Conservation (phyloP, 805 yeast species). For the Spencermartinsiella europaea region DNA sequence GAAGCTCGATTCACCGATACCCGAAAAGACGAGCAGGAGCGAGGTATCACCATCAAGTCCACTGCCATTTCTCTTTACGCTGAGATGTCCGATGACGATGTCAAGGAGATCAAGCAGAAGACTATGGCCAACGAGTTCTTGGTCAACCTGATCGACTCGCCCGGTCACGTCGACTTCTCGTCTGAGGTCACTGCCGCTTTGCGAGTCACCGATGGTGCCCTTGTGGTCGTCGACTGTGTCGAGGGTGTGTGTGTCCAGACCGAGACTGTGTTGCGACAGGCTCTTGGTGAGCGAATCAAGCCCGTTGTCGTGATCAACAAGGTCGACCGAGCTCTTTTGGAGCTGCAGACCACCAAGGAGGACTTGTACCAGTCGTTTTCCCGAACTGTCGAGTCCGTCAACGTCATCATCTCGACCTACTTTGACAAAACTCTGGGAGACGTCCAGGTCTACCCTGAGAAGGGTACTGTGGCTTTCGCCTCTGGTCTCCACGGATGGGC, state of each 20-base stretch:
- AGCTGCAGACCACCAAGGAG: constrained; percentile 98
- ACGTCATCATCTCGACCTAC: constrained; percentile 96
- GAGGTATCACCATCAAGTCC: constrained; percentile 99
- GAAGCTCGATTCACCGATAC: constrained; percentile 99
- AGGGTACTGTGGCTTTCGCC: constrained; percentile 99
- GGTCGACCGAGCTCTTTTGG: constrained; percentile 99
- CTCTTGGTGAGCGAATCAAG: constrained; percentile 98
- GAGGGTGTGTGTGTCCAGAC: constrained; percentile 99
- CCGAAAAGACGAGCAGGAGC: constrained; percentile 99
- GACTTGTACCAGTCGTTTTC: constrained; percentile 97
- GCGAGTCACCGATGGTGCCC: constrained; percentile 99
- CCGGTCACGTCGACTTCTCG: constrained; percentile 99
- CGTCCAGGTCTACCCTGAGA: constrained; percentile 97
- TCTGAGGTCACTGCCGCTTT: constrained; percentile 99
- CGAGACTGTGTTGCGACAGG: constrained; percentile 98
- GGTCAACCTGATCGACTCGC: constrained; percentile 98
- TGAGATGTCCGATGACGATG: constrained; percentile 79
- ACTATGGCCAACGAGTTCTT: constrained; percentile 91
- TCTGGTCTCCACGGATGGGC: constrained; percentile 99
- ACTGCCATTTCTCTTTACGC: constrained; percentile 97
- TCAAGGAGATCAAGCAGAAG: constrained; percentile 83
- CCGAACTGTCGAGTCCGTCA: constrained; percentile 99
- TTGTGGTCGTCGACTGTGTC: constrained; percentile 97
- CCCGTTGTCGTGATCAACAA: constrained; percentile 98
- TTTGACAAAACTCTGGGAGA: constrained; percentile 89